Evolutionary conservation across 306 rosid species (phyloP).

Genomic region (Canavalia gladiata): DNA sequence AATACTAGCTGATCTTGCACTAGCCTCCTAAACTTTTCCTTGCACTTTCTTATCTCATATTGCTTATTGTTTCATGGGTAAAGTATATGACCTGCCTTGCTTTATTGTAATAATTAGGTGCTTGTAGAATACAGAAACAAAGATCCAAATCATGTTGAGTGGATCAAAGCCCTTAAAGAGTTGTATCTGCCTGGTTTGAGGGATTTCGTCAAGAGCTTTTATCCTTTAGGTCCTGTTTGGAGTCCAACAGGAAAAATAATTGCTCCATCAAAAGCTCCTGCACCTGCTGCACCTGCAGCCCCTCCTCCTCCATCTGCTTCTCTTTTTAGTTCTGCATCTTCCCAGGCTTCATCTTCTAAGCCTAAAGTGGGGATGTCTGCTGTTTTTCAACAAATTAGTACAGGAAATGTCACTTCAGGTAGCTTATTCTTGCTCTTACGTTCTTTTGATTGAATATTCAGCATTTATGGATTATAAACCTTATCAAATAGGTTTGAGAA

Average conservation of each 20-base stretch:
- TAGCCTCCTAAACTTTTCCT: slow-evolving; percentile 30
- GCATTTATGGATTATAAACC: slow-evolving; percentile 36
- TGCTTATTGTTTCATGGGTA: slow-evolving; percentile 6
- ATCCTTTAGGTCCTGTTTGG: slow-evolving; percentile 97
- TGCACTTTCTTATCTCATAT: slow-evolving; percentile 21
- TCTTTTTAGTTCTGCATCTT: slow-evolving; percentile 78
- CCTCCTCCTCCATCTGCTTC: slow-evolving; percentile 94
- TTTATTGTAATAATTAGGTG: slow-evolving; percentile 64
- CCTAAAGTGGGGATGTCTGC: slow-evolving; percentile 93
- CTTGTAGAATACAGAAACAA: slow-evolving; percentile 89
- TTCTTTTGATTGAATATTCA: slow-evolving; percentile 35
- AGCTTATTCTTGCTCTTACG: slow-evolving; percentile 38
- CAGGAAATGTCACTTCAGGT: slow-evolving; percentile 84
- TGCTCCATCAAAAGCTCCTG: slow-evolving; percentile 71
- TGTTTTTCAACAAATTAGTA: slow-evolving; percentile 78
- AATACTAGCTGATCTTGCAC: neutral
- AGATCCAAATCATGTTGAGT: slow-evolving; percentile 94
- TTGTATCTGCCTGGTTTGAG: slow-evolving; percentile 92
- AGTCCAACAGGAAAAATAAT: slow-evolving; percentile 73
- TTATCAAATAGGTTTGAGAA: slow-evolving; percentile 74
- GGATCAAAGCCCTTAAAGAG: slow-evolving; percentile 97
- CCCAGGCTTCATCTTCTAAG: slow-evolving; percentile 87
- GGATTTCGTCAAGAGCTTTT: slow-evolving; percentile 84
- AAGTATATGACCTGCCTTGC: neutral
- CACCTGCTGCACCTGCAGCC: slow-evolving; percentile 72